A percentile compares a stretch with the other conserved stretches of the same genome.
phyloP scores from a whole-genome alignment of 2,329 filamentous ascomycete species.

The Orbilia blumenaviensis region DNA sequence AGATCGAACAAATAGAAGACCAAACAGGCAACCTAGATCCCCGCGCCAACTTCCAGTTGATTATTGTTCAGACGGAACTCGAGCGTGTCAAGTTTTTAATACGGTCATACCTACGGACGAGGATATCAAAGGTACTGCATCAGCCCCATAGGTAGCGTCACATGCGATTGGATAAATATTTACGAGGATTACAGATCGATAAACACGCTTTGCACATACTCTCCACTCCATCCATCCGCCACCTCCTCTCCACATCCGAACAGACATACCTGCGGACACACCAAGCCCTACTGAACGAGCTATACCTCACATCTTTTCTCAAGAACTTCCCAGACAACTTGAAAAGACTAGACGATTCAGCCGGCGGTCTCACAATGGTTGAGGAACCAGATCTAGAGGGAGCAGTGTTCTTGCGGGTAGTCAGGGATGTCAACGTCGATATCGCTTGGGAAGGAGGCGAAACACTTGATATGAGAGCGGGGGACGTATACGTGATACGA shows the following conservation, averaged over 20 bases:
- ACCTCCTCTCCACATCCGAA: slow-evolving; percentile 79
- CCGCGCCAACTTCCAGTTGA: slow-evolving; percentile 89
- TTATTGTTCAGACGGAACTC: slow-evolving; percentile 94
- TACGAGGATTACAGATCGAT: slow-evolving; percentile 82
- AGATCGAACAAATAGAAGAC: slow-evolving; percentile 75
- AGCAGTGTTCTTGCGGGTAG: slow-evolving; percentile 82
- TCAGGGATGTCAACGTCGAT: slow-evolving; percentile 65
- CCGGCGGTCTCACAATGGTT: slow-evolving; percentile 90
- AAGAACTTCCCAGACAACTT: slow-evolving; percentile 79
- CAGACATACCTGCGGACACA: slow-evolving; percentile 83
- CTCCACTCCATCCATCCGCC: slow-evolving; percentile 66
- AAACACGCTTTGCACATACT: slow-evolving; percentile 78
- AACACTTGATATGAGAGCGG: slow-evolving; percentile 57
- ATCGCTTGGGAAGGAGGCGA: slow-evolving; percentile 58
- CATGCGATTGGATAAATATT: too few relatives aligned
- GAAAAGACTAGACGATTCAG: slow-evolving; percentile 87
- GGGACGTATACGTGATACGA: slow-evolving; percentile 59
- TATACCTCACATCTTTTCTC: slow-evolving; percentile 87
- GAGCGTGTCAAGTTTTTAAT: slow-evolving; percentile 93
- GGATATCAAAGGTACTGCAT: slow-evolving; percentile 79
- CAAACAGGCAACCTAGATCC: slow-evolving; percentile 87
- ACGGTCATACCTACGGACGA: slow-evolving; percentile 79
- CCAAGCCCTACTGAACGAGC: slow-evolving; percentile 81
- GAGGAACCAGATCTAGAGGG: slow-evolving; percentile 82
- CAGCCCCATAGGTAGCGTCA: too few relatives aligned